Base-by-base conservation (phyloP, 225 moss, liverwort and hornwort genomes). In the Climacium dendroides region DNA sequence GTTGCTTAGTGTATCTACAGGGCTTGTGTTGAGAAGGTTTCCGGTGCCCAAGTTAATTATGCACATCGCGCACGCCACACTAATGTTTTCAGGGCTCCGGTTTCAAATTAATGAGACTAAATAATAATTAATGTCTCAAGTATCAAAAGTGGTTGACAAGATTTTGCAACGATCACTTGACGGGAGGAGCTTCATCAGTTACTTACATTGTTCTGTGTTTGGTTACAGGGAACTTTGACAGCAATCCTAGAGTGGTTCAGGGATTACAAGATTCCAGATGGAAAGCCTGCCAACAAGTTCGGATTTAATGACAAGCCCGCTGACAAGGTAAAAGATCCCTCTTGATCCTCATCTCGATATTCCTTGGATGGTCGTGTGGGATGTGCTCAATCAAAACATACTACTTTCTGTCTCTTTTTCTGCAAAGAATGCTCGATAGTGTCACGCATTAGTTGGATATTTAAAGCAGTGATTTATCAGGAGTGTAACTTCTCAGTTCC, bases 211-310 rank as follows among this genome's bases (percentile, higher is more conserved):
- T 82, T 69, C 43, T 72, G 43, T 74, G 59, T 54, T 80, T 41
- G 76, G 55, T 84, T 90, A 82, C 92, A 99, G 97, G 97, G 96
- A 86, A 97, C 97, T 78, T 91, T 98, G 88, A 96, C 95, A 85
- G 97, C 95, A 28, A 98, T 98, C 83, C 93, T 95, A 84, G 95
- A 97, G 74, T 98, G 98, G 98, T 98, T 98, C 79, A 95, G 98
- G 72, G 98, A 98, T 89, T 98, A 98, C 94, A 97, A 98, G 89
- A 98, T 98, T 74, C 98, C 98, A n/a, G 98, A 98, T 91, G 98
- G 98, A 74, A 98, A 98, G 87, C 98, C 97, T 89, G 95, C 98
- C 63, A 98, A 98, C 87, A 96, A 79, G 90, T 98, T 98, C 79
- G 97, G 97, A 53, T 91, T 98, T 79, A 94, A 81, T 88, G 87